phyloP scores from a whole-genome alignment of 768 basidiomycete genomes.

The Boletus sensibilis region DNA sequence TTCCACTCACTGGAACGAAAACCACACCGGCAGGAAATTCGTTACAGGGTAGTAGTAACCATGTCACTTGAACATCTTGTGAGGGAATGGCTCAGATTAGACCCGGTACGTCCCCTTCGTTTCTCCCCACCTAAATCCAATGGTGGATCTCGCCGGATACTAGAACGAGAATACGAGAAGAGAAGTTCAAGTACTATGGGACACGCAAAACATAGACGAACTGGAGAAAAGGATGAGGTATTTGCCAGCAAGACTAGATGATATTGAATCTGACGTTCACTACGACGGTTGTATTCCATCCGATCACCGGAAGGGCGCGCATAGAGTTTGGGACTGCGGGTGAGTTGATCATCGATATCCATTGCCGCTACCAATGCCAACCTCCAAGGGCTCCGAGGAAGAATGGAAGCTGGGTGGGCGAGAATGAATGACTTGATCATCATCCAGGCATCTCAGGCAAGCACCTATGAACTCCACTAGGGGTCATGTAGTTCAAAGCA shows the following conservation, averaged over 20 bases:
- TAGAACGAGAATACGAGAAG: constrained; percentile 41
- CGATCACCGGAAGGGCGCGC: constrained; percentile 44
- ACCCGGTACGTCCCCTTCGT: constrained; percentile 36
- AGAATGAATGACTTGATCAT: constrained; percentile 88
- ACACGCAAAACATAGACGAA: constrained; percentile 30
- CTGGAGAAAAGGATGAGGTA: constrained; percentile 45
- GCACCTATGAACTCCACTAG: background rate
- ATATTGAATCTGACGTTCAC: background rate
- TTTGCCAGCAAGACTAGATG: background rate
- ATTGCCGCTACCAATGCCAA: background rate
- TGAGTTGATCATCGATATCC: constrained; percentile 25
- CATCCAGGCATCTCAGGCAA: constrained; percentile 78
- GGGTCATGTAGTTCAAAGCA: background rate
- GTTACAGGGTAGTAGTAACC: background rate
- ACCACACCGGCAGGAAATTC: background rate
- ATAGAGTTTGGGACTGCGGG: constrained; percentile 91
- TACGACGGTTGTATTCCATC: background rate
- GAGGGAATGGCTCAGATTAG: constrained; percentile 50
- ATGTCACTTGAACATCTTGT: constrained; percentile 41
- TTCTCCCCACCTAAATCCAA: background rate
- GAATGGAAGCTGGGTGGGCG: constrained; percentile 89
- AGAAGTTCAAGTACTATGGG: constrained; percentile 37
- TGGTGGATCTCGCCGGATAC: background rate
- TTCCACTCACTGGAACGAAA: background rate
- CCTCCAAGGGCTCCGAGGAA: constrained; percentile 63